Conservation (phyloP, 1,139 yeast species). For the Scheffersomyces lignicola region DNA sequence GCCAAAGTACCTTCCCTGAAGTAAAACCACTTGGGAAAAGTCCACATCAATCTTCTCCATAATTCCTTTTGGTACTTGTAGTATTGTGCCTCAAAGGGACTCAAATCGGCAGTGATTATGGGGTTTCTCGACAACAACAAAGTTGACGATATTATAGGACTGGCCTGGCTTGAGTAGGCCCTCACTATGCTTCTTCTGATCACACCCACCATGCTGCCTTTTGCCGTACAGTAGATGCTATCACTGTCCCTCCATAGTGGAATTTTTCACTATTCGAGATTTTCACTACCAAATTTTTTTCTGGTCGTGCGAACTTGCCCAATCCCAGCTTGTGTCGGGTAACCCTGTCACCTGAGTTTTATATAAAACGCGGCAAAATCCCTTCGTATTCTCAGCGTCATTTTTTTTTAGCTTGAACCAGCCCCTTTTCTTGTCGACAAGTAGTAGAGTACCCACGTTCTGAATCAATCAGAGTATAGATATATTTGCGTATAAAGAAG, state of each 20-base stretch:
- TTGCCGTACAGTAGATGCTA: not conserved
- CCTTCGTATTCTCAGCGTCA: no score
- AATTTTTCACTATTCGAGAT: not conserved
- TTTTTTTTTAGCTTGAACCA: no score
- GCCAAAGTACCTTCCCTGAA: constrained; percentile 88
- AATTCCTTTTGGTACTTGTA: constrained; percentile 83
- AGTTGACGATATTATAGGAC: constrained; percentile 32
- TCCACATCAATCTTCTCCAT: constrained; percentile 93
- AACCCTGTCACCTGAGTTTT: no score
- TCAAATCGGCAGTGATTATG: constrained; percentile 73
- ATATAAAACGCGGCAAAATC: no score
- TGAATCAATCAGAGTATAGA: no score
- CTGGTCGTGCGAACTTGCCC: not conserved
- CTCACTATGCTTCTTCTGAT: constrained; percentile 10
- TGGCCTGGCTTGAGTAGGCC: constrained; percentile 10
- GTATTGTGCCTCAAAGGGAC: constrained; percentile 72
- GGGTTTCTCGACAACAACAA: constrained; percentile 80
- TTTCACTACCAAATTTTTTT: not conserved
- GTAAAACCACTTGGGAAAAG: constrained; percentile 92
- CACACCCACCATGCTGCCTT: constrained; percentile 1
- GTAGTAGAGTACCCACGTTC: no score
- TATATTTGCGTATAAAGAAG: no score
- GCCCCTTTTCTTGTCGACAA: no score
- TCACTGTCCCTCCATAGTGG: not conserved
- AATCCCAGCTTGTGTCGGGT: no score